phyloP scores from a whole-genome alignment of 1,284 basidiomycete species.

The Afroboletus lepidellus region DNA sequence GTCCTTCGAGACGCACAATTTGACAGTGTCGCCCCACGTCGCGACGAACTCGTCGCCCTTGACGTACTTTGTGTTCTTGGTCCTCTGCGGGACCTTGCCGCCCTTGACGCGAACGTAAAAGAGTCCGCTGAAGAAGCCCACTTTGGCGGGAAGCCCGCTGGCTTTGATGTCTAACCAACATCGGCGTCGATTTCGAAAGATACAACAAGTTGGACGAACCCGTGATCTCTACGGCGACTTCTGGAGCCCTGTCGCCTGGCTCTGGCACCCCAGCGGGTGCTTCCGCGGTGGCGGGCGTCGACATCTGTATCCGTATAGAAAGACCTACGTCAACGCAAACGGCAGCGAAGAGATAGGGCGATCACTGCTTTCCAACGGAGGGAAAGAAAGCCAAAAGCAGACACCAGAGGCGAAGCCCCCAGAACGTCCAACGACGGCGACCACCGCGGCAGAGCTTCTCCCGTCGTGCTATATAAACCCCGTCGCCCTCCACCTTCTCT shows the following conservation, averaged over 20 bases:
- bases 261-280: neutral
- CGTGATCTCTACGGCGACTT: conserved; percentile 32
- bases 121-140: conserved; percentile 28
- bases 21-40: conserved; percentile 27
- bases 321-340: neutral
- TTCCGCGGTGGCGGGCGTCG: conserved; percentile 1
- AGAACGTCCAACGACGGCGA: neutral
- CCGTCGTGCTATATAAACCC: conserved; percentile 18
- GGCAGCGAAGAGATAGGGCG: neutral
- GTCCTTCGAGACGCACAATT: conserved; percentile 19
- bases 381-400: neutral
- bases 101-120: conserved; percentile 33
- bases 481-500: conserved; percentile 20
- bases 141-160: conserved; percentile 33
- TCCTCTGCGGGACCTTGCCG: conserved; percentile 26
- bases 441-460: neutral
- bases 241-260: conserved; percentile 8
- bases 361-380: too few species aligned
- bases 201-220: conserved; percentile 8
- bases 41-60: conserved; percentile 30
- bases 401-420: neutral
- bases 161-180: conserved; percentile 28
- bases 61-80: conserved; percentile 27
- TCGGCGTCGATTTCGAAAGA: neutral
- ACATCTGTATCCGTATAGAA: conserved; percentile 14